phyloP scores from a whole-genome alignment of 129 eudicot genomes.

The Artemisia argyi region DNA sequence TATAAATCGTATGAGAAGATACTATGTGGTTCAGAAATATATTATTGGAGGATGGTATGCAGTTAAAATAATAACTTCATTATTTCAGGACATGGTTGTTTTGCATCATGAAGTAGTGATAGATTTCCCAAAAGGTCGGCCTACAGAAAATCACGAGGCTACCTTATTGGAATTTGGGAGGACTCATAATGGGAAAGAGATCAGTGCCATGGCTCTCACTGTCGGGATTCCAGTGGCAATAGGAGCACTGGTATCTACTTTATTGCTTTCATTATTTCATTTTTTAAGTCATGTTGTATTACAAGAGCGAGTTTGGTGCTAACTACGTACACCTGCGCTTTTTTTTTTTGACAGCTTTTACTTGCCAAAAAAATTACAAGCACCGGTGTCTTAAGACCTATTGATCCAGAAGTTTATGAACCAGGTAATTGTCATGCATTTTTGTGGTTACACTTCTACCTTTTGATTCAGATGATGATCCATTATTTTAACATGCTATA shows the following conservation, averaged over 20 bases:
- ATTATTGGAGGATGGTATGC: too few relatives aligned
- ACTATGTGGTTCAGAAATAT: too few relatives aligned
- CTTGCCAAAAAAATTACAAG: constrained; percentile 61
- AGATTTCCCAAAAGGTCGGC: constrained; percentile 59
- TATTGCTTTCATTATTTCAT: neutral
- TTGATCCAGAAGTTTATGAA: constrained; percentile 75
- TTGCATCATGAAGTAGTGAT: constrained; percentile 87
- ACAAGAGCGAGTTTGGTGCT: neutral
- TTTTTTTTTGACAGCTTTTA: constrained; percentile 53
- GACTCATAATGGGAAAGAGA: constrained; percentile 47
- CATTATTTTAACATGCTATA: too few relatives aligned
- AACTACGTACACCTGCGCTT: neutral
- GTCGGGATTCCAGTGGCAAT: constrained; percentile 94
- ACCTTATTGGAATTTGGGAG: constrained; percentile 81
- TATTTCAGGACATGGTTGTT: constrained; percentile 88
- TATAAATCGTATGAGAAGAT: too few relatives aligned
- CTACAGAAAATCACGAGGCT: constrained; percentile 60
- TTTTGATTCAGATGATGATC: neutral
- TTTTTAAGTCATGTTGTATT: neutral
- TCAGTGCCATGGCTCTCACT: constrained; percentile 85
- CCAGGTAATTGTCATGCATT: constrained; percentile 60
- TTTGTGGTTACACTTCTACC: neutral
- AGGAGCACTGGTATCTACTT: constrained; percentile 75
- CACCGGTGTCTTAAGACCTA: constrained; percentile 78
- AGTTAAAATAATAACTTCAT: too few relatives aligned